A percentile compares a stretch with the other conserved stretches of the same genome.
These are phyloP conservation scores for Mrakiaceae sp. DNA, from an alignment of 1,284 basidiomycete genomes.

Conservation along the genomic window DNA sequence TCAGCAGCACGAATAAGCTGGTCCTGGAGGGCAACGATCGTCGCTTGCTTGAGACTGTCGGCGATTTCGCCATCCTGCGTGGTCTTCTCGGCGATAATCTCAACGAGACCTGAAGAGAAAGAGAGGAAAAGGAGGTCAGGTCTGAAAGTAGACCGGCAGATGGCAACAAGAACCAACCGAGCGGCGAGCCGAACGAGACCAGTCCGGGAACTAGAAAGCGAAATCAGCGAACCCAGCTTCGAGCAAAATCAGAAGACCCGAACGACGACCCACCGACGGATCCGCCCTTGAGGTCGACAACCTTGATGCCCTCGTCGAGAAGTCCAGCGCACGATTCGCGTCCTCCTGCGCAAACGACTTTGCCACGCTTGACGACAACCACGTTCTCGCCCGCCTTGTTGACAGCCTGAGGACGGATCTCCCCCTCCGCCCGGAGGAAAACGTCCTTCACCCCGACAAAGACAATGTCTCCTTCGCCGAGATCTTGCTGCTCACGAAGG, in stretches of 20 bases:
- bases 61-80: constrained; percentile 5
- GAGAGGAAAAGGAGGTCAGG: too few species aligned
- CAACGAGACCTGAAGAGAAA: neutral
- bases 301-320: neutral
- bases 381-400: too few species aligned
- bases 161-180: neutral
- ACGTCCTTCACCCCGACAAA: constrained; percentile 11
- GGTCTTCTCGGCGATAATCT: constrained; percentile 8
- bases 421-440: constrained; percentile 10
- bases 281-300: constrained; percentile 36
- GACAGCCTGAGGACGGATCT: constrained; percentile 1
- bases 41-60: neutral
- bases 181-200: neutral
- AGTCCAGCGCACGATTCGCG: neutral
- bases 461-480: constrained; percentile 26
- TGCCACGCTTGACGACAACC: neutral
- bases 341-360: neutral
- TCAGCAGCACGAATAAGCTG: constrained; percentile 12
- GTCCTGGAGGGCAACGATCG: neutral
- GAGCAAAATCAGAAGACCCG: neutral
- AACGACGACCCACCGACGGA: constrained; percentile 2
- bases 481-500: constrained; percentile 20
- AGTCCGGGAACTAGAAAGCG: neutral
- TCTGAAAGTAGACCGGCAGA: constrained; percentile 34
- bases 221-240: too few species aligned